Conservation (phyloP, 2,329 filamentous ascomycete species). For the Epicoccum sorghinum region DNA sequence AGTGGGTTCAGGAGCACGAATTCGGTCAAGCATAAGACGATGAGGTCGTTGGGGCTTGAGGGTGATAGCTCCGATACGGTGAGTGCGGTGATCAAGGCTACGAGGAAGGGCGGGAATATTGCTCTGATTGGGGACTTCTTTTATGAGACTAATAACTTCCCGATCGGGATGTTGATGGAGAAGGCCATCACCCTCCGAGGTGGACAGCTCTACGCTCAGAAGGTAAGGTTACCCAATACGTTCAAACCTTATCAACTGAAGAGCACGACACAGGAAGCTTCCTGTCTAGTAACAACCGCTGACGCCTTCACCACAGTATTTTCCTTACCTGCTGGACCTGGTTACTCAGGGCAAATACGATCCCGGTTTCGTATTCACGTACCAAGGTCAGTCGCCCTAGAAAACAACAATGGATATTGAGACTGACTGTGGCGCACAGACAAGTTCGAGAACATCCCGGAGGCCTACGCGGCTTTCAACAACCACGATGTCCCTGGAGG, state of each 20-base stretch:
- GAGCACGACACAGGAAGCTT: too few relatives aligned
- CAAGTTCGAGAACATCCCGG: background rate
- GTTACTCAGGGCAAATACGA: slow-evolving; percentile 12
- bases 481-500: background rate
- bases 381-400: background rate
- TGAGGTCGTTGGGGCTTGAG: slow-evolving; percentile 6
- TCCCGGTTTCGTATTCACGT: slow-evolving; percentile 7
- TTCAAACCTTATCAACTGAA: too few relatives aligned
- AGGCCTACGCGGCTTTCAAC: background rate
- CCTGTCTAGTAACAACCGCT: background rate
- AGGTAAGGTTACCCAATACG: background rate
- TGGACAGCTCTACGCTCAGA: slow-evolving; percentile 10
- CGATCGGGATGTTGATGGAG: background rate
- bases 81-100: slow-evolving; percentile 15
- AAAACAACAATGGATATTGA: background rate
- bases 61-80: slow-evolving; percentile 14
- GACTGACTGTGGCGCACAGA: background rate
- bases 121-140: slow-evolving; percentile 17
- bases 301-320: background rate
- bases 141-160: slow-evolving; percentile 5
- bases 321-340: slow-evolving; percentile 2
- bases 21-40: background rate
- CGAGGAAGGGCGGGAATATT: slow-evolving; percentile 11
- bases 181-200: slow-evolving; percentile 11
- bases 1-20: slow-evolving; percentile 14